Base-by-base conservation (phyloP, 371 early-diverging fungal species). In the Umbelopsis sp. region DNA sequence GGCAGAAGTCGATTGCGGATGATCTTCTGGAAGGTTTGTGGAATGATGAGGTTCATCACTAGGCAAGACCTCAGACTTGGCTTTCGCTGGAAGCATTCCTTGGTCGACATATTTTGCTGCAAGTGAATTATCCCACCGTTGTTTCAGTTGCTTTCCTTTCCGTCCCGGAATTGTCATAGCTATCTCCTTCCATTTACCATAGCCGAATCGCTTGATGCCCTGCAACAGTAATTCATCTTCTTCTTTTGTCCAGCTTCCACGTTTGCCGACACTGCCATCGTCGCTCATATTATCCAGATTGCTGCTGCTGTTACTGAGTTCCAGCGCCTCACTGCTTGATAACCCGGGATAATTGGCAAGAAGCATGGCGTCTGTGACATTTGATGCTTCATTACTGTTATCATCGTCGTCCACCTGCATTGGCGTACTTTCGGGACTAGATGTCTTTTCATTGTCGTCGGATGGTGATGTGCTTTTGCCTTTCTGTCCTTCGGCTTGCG, bases 111-210 rank as follows among this genome's bases (percentile, higher is more conserved):
- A 82, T 63, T 80, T 82, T 11, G 82, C 68, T 20, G 80, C 76
- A 11, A 82, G 50, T 41, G 76, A 74, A 63, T 82, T 77, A 44
- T 82, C 82, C 82, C 82, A 82, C 44, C 82, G 65, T 29, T 82
- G 82, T 50, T 82, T 82, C 32, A 82, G 66, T 46, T 82, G 82
- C 53, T 82, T 82, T 9, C 82, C 78, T 53, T 75, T 77, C 48
- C 82, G 63, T 0, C 82, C 80, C 11, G 80, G 78, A 57, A 82
- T 79, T 4, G 72, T 70, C 4, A 44, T 67, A 0, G 80, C 80
- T 35, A 82, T 82, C 24, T 82, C 82, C 67, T 82, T 79, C 82
- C 82, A 82, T 45, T 76, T 66, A 2, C 82, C 82, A 14, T 82
- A 82, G 6, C 82, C 82, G 57, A 70, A 75, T n/a, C 72, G 73